Evolutionary conservation across 2,329 filamentous ascomycete genomes (phyloP), one percentile per base, ranked within the genome.

Genomic region (Epichloe glyceriae): DNA sequence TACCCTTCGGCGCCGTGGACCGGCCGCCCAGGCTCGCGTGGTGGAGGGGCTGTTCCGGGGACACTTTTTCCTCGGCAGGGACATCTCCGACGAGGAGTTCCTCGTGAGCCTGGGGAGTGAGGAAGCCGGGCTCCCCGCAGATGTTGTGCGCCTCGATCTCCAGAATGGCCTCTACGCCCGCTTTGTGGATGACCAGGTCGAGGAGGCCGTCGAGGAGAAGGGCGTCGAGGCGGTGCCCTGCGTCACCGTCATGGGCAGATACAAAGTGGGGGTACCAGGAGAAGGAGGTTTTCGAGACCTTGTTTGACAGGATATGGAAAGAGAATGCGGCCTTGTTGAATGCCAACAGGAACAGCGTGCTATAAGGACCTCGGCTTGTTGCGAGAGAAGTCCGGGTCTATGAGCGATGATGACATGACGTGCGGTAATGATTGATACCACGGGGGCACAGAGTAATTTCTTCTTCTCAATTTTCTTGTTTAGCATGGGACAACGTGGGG

Each of bases 221-320:
- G 65, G 64, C 6, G 67, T 90, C 49, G 73, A 72, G 51, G 86
- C 85, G 0, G 85, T 90, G 57, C 86, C 86, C 15, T 82, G 84
- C 57, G 87, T 87, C 59, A 81, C 80, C 2, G 74, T 91, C 47
- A 83, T 88, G 61, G 79, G 74, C 1, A 70, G 71, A 59, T 88
- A 80, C 64, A 75, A 82, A 55, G 72, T 91, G 17, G 80, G 87
- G 87, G 1, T 85, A 82, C 50, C 84, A 90, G 69, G 78, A 83
- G 53, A 71, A 78, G 3, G 72, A 73, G 43, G 73, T 82, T 0
- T 88, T 89, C 63, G 68, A 83, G 58, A 72, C 77, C 54, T 64
- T 85, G 38, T 89, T 91, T 67, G 76, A 82, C 55, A 71, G 75
- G 61, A 70, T 85, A 48, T 54, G 53, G 47, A 55, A 35, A 14